Conservation (phyloP, 768 basidiomycete genomes). For the Mycena vulgaris region DNA sequence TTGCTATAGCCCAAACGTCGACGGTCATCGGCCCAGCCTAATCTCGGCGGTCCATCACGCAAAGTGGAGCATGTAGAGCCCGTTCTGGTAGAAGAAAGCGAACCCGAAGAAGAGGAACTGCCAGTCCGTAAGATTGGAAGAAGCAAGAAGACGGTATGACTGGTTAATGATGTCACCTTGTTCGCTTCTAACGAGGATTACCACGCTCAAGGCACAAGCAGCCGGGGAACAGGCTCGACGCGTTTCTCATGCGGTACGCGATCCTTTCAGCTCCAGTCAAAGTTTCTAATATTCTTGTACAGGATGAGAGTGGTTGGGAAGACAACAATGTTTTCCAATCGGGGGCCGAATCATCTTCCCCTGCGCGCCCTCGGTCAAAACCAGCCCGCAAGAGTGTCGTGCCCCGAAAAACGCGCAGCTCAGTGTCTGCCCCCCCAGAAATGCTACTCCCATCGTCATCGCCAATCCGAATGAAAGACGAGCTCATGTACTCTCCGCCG, state of each 20-base stretch:
- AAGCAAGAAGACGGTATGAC: slow-evolving; percentile 72
- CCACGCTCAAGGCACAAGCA: slow-evolving; percentile 57
- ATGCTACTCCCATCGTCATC: slow-evolving; percentile 58
- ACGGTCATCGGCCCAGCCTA: slow-evolving; percentile 85
- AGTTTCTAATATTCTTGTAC: slow-evolving; percentile 19
- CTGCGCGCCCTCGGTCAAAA: slow-evolving; percentile 68
- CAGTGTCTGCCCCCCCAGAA: slow-evolving; percentile 80
- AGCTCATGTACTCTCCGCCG: slow-evolving; percentile 59
- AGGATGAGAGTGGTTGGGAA: slow-evolving; percentile 89
- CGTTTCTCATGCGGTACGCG: slow-evolving; percentile 62
- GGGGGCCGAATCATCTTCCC: slow-evolving; percentile 91
- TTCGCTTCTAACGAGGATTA: slow-evolving; percentile 13
- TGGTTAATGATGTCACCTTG: neutral
- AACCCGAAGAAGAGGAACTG: slow-evolving; percentile 77
- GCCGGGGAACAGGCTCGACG: slow-evolving; percentile 70
- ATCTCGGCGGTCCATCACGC: slow-evolving; percentile 66
- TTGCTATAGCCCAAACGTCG: slow-evolving; percentile 78
- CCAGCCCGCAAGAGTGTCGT: slow-evolving; percentile 55
- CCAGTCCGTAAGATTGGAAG: slow-evolving; percentile 73
- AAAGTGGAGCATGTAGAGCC: slow-evolving; percentile 57
- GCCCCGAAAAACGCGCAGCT: slow-evolving; percentile 73
- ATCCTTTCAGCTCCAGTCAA: slow-evolving; percentile 19
- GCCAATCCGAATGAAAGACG: slow-evolving; percentile 47
- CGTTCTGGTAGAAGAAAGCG: slow-evolving; percentile 78
- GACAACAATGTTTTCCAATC: slow-evolving; percentile 94